A percentile compares a stretch with the other conserved stretches of the same genome.
Conservation (phyloP, 257 asterid species). For the Plantago elongata region DNA sequence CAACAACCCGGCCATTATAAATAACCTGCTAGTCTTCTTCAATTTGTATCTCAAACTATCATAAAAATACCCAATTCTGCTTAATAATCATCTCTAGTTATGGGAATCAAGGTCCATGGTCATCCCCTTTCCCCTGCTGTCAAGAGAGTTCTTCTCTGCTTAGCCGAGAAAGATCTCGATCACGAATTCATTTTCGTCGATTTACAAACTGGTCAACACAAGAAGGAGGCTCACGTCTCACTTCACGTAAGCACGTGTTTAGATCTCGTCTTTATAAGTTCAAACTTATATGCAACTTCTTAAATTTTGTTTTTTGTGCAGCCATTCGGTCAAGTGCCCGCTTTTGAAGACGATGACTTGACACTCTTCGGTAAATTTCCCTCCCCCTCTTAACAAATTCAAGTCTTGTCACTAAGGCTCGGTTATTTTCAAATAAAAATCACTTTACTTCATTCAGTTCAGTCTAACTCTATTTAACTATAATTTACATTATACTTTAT, state of each 20-base stretch:
- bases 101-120: constrained; percentile 45
- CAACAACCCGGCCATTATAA: constrained; percentile 1
- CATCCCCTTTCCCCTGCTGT: constrained; percentile 31
- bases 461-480: too few species aligned
- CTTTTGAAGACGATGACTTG: constrained; percentile 40
- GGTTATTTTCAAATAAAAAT: too few species aligned
- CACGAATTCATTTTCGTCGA: constrained; percentile 26
- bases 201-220: constrained; percentile 32
- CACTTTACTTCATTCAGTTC: too few species aligned
- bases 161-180: constrained; percentile 35
- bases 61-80: neutral
- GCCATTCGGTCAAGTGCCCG: constrained; percentile 56
- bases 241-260: constrained; percentile 28
- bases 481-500: too few species aligned
- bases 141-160: constrained; percentile 31
- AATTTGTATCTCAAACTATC: neutral
- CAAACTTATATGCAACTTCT: neutral
- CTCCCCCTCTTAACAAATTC: neutral
- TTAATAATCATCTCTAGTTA: neutral
- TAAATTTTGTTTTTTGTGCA: neutral
- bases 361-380: constrained; percentile 33
- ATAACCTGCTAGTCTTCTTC: neutral
- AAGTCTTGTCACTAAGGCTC: neutral
- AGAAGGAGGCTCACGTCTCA: constrained; percentile 35
- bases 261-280: neutral